A percentile compares a stretch with the other conserved stretches of the same genome.
These are phyloP conservation scores for Mesotaenium endlicherianum DNA, from an alignment of 139 green algal species.

Conservation along the genomic window DNA sequence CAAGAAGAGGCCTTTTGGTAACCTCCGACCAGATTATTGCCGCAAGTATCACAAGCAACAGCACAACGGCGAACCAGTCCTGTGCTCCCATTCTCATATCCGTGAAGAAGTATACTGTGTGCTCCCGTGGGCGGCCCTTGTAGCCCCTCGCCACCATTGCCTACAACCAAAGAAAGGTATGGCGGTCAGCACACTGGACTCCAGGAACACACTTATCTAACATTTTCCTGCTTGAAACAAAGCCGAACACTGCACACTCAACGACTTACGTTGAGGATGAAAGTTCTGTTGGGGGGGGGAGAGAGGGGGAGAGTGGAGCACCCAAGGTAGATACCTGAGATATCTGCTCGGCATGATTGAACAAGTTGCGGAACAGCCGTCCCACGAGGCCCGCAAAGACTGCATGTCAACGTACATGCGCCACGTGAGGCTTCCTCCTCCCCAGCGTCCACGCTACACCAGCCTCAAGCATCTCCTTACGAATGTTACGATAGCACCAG, in stretches of 20 bases:
- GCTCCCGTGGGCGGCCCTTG: background rate
- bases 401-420: slow-evolving; percentile 13
- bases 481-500: background rate
- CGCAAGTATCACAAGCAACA: no score
- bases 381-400: background rate
- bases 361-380: slow-evolving; percentile 46
- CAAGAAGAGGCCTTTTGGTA: no score
- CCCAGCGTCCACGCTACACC: background rate
- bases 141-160: slow-evolving; percentile 1
- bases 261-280: no score
- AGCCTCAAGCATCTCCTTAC: background rate
- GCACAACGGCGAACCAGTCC: no score
- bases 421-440: background rate
- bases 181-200: background rate
- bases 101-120: background rate
- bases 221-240: no score
- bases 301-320: background rate
- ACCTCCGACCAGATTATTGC: no score
- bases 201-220: no score
- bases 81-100: no score
- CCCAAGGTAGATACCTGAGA: slow-evolving; percentile 10
- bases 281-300: background rate
- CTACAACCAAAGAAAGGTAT: background rate
- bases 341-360: slow-evolving; percentile 40
- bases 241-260: no score